phyloP scores from a whole-genome alignment of 2,329 filamentous ascomycete genomes.

The Penicillium sp. region DNA sequence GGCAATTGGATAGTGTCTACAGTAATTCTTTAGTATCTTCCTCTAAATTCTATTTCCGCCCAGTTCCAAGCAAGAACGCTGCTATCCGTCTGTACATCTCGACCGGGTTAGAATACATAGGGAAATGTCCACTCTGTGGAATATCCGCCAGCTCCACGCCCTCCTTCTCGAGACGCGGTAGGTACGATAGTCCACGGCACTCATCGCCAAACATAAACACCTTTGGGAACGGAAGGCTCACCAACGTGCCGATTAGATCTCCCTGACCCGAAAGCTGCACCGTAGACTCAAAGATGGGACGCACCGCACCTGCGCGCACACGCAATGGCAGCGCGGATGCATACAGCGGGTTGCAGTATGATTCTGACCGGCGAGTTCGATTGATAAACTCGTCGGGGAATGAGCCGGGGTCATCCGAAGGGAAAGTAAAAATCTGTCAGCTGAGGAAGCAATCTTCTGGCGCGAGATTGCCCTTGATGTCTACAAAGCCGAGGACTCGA shows the following conservation, averaged over 20 bases:
- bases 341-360: conserved; percentile 19
- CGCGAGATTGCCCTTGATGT: conserved; percentile 26
- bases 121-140: conserved; percentile 22
- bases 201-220: conserved; percentile 27
- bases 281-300: conserved; percentile 25
- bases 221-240: conserved; percentile 11
- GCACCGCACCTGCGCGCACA: conserved; percentile 17
- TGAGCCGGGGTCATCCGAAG: conserved; percentile 7
- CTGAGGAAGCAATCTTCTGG: conserved; percentile 27
- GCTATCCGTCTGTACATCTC: conserved; percentile 24
- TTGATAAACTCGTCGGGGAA: conserved; percentile 22
- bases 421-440: conserved; percentile 22
- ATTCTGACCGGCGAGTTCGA: conserved; percentile 8
- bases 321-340: conserved; percentile 16
- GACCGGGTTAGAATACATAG: conserved; percentile 28
- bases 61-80: conserved; percentile 11
- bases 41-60: conserved; percentile 25
- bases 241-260: conserved; percentile 17
- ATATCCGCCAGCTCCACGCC: conserved; percentile 24
- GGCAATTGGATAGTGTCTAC: background rate
- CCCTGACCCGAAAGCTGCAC: conserved; percentile 21
- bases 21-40: background rate
- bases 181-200: conserved; percentile 19
- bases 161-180: conserved; percentile 11
- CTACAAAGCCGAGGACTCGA: conserved; percentile 21